phyloP scores from a whole-genome alignment of 352 stramenopile species.

The Thraustotheca clavata region DNA sequence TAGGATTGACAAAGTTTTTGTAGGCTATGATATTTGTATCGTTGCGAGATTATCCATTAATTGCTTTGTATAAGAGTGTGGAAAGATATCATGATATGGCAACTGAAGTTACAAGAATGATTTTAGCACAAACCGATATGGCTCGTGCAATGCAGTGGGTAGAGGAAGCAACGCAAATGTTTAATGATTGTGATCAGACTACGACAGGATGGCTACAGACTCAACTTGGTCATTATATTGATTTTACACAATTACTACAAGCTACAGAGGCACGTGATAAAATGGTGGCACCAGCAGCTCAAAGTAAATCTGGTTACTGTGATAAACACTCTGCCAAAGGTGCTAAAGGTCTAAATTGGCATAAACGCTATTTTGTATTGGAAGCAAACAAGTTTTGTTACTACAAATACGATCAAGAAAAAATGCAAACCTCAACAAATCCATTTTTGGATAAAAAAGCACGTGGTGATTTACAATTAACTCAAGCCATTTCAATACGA shows the following conservation, averaged over 20 bases:
- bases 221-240: slow-evolving; percentile 46
- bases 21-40: slow-evolving; percentile 8
- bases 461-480: slow-evolving; percentile 36
- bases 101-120: not conserved
- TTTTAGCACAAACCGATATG: not conserved
- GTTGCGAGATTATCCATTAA: slow-evolving; percentile 17
- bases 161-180: not conserved
- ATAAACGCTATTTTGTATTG: slow-evolving; percentile 51
- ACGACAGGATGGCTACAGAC: slow-evolving; percentile 37
- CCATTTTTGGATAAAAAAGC: slow-evolving; percentile 45
- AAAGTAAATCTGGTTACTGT: slow-evolving; percentile 31
- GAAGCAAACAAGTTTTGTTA: slow-evolving; percentile 40
- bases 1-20: not conserved
- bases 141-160: not conserved
- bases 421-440: slow-evolving; percentile 38
- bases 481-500: slow-evolving; percentile 30
- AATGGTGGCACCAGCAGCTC: slow-evolving; percentile 32
- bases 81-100: slow-evolving; percentile 10
- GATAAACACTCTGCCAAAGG: slow-evolving; percentile 47
- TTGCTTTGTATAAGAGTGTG: slow-evolving; percentile 11
- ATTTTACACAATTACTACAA: slow-evolving; percentile 43
- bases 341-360: slow-evolving; percentile 55
- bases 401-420: slow-evolving; percentile 54
- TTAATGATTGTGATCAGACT: slow-evolving; percentile 17
- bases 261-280: slow-evolving; percentile 43